Percentiles rank a stretch among this genome's conserved stretches.
Evolutionary conservation across 2,329 filamentous ascomycete species (phyloP).

Genomic region (Blastomyces emzantsi): DNA sequence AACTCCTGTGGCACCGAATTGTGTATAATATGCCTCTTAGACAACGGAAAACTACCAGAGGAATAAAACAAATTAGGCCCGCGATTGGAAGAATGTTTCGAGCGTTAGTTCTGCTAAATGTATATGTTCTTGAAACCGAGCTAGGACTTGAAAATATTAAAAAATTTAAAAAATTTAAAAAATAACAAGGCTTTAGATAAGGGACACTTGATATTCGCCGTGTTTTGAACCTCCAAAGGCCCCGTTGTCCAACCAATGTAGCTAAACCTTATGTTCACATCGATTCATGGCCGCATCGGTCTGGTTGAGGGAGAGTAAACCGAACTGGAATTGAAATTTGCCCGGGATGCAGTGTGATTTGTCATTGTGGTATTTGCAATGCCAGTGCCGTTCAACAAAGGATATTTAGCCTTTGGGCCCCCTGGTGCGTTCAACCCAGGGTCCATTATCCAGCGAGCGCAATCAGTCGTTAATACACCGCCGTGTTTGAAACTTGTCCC

Average conservation of each 20-base stretch:
- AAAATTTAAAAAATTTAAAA: too few species aligned
- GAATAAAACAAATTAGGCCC: too few species aligned
- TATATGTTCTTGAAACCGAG: too few species aligned
- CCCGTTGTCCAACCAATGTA: too few species aligned
- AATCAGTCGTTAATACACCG: not conserved
- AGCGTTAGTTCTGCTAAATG: too few species aligned
- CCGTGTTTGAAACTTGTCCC: constrained; percentile 1
- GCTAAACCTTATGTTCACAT: too few species aligned
- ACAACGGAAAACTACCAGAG: too few species aligned
- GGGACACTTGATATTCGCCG: not conserved
- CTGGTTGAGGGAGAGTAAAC: not conserved
- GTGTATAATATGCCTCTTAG: too few species aligned
- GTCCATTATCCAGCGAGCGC: constrained; percentile 2
- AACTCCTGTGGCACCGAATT: too few species aligned
- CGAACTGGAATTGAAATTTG: not conserved
- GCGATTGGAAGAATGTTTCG: too few species aligned
- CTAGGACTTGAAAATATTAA: too few species aligned
- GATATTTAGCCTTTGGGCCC: not conserved
- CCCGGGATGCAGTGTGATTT: not conserved
- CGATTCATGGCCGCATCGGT: not conserved
- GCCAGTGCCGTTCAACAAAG: not conserved
- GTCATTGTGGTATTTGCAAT: not conserved
- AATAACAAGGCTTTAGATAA: too few species aligned
- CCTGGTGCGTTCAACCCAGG: not conserved
- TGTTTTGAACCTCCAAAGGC: not conserved